Percentiles rank a stretch among this genome's conserved stretches.
Conservation (phyloP, 1,284 basidiomycete species). For the Cutaneotrichosporon cutaneum region DNA sequence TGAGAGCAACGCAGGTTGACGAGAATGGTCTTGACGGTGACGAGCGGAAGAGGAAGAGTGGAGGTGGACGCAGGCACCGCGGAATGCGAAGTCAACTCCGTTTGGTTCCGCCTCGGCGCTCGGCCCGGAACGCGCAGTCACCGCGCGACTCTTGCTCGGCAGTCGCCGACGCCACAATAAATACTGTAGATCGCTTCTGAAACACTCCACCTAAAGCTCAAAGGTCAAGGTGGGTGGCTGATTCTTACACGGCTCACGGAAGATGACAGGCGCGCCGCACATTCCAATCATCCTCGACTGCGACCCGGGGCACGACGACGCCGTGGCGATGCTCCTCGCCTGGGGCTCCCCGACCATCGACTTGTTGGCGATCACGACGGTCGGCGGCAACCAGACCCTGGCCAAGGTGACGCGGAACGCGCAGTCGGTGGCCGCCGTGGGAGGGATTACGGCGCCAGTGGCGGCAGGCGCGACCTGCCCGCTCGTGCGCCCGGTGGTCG, state of each 20-base stretch:
- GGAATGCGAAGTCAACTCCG: no score
- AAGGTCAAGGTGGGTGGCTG: background rate
- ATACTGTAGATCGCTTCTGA: background rate
- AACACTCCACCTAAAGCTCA: background rate
- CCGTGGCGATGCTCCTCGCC: constrained; percentile 27
- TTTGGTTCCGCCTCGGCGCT: background rate
- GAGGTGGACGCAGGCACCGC: no score
- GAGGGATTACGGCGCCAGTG: constrained; percentile 20
- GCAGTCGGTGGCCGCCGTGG: constrained; percentile 20
- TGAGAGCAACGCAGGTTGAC: no score
- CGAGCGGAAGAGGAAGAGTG: no score
- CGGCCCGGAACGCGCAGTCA: background rate
- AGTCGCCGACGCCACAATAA: background rate
- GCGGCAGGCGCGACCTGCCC: constrained; percentile 11
- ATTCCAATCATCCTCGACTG: constrained; percentile 28
- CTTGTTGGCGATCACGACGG: constrained; percentile 26
- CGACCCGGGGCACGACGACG: constrained; percentile 32
- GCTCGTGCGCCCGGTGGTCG: constrained; percentile 7
- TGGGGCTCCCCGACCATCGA: constrained; percentile 26
- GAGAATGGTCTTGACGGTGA: no score
- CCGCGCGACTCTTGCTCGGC: background rate
- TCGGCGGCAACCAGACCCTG: constrained; percentile 28
- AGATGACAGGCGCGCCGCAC: background rate
- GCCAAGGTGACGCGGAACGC: constrained; percentile 24
- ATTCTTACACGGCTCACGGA: background rate